Conservation (phyloP, 352 stramenopile genomes). For the Phytophthora colocasiae region DNA sequence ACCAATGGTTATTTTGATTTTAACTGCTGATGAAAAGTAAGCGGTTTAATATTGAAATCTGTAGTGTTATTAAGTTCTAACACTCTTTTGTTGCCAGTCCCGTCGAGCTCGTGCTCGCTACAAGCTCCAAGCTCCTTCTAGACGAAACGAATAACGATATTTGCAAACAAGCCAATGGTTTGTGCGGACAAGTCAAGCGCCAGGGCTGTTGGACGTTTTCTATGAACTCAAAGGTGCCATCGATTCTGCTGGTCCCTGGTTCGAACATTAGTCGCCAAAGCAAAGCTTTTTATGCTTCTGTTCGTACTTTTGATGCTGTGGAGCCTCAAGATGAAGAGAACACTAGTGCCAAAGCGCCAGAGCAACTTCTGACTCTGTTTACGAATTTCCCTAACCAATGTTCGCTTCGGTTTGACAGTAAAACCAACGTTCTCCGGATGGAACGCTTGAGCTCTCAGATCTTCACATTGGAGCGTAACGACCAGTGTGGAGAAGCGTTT, state of each 20-base stretch:
- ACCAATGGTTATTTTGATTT: conserved; percentile 57
- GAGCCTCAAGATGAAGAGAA: conserved; percentile 10
- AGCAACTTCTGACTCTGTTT: conserved; percentile 44
- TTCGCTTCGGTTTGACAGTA: conserved; percentile 23
- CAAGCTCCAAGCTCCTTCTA: conserved; percentile 48
- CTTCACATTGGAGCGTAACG: conserved; percentile 46
- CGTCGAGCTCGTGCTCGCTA: conserved; percentile 55
- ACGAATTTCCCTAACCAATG: conserved; percentile 49
- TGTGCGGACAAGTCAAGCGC: conserved; percentile 54
- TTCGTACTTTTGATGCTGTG: conserved; percentile 31
- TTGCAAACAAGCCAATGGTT: conserved; percentile 14
- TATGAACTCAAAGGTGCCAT: conserved; percentile 34
- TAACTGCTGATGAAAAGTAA: conserved; percentile 57
- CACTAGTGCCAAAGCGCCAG: no score
- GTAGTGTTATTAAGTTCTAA: not conserved
- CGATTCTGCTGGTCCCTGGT: conserved; percentile 52
- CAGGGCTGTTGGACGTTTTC: conserved; percentile 58
- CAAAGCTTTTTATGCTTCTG: conserved; percentile 50
- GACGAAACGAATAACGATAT: no score
- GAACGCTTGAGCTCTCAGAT: conserved; percentile 50
- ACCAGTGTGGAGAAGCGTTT: conserved; percentile 26
- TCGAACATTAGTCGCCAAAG: conserved; percentile 43
- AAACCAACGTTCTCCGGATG: conserved; percentile 41
- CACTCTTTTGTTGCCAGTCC: conserved; percentile 32
- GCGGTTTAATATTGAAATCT: conserved; percentile 10